A percentile compares a stretch with the other conserved stretches of the same genome.
Conservation (phyloP, 2,329 filamentous ascomycete species). For the Trichophyton mentagrophytes region DNA sequence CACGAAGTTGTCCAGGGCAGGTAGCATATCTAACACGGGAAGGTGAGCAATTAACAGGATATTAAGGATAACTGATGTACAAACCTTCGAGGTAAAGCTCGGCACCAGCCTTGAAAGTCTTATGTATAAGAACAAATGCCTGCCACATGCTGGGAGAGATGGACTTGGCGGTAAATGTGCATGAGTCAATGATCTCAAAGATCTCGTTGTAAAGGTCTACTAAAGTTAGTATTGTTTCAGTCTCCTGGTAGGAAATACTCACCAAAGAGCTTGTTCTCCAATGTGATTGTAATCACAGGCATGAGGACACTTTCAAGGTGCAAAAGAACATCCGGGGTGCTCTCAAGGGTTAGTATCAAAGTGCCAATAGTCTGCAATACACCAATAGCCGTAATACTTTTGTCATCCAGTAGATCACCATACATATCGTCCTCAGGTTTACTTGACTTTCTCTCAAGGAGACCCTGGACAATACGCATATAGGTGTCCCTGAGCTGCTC, state of each 20-base stretch:
- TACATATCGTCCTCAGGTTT: constrained; percentile 67
- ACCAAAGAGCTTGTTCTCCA: constrained; percentile 96
- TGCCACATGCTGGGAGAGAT: constrained; percentile 98
- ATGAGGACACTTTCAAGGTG: constrained; percentile 93
- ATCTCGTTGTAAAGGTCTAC: constrained; percentile 90
- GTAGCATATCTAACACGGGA: constrained; percentile 63
- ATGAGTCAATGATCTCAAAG: constrained; percentile 98
- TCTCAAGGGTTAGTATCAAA: constrained; percentile 89
- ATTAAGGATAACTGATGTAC: background rate
- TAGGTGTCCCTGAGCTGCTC: constrained; percentile 96
- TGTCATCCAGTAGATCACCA: constrained; percentile 90
- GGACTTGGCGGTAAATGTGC: constrained; percentile 90
- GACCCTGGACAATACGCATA: constrained; percentile 78
- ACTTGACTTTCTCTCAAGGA: constrained; percentile 70
- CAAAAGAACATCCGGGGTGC: constrained; percentile 85
- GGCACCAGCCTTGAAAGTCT: constrained; percentile 91
- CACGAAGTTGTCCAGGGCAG: constrained; percentile 94
- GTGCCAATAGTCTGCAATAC: constrained; percentile 97
- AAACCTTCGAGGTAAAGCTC: constrained; percentile 78
- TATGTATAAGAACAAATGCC: constrained; percentile 91
- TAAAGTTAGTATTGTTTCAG: background rate
- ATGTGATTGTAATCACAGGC: constrained; percentile 89
- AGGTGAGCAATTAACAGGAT: background rate
- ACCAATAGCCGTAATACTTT: constrained; percentile 93
- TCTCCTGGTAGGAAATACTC: background rate